phyloP scores from a whole-genome alignment of 148 eudicot genomes.

The Chenopodium formosanum region DNA sequence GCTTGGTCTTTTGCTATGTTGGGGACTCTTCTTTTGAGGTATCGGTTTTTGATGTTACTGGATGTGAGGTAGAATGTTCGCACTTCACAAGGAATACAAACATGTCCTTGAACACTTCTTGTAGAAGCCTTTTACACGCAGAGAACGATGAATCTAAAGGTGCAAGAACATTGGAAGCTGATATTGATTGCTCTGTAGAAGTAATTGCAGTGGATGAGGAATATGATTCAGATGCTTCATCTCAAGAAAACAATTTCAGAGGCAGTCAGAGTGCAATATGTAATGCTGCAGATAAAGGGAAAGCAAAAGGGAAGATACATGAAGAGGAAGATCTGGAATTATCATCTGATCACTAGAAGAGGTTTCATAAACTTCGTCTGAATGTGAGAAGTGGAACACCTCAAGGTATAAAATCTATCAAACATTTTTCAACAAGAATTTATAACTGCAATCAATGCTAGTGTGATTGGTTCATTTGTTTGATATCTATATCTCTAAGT shows the following conservation, averaged over 20 bases:
- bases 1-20: constrained; percentile 1
- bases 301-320: not conserved
- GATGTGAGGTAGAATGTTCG: constrained; percentile 19
- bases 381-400: not conserved
- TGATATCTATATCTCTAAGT: not conserved
- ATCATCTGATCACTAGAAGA: not conserved
- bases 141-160: not conserved
- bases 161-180: too few species aligned
- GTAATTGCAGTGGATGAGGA: too few species aligned
- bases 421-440: not conserved
- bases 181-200: too few species aligned
- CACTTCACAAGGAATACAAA: constrained; percentile 4
- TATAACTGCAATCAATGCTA: not conserved
- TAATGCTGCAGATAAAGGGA: not conserved
- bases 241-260: too few species aligned
- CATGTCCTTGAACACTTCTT: not conserved
- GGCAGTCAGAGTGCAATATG: not conserved
- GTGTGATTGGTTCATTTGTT: not conserved
- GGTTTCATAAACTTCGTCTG: too few species aligned
- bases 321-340: not conserved
- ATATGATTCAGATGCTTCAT: too few species aligned
- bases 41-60: not conserved
- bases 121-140: not conserved
- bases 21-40: constrained; percentile 5
- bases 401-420: not conserved